Evolutionary conservation across 192 early-diverging fungal genomes (phyloP), one percentile per base, ranked within the genome.

Genomic region (Umbelopsis sp.): DNA sequence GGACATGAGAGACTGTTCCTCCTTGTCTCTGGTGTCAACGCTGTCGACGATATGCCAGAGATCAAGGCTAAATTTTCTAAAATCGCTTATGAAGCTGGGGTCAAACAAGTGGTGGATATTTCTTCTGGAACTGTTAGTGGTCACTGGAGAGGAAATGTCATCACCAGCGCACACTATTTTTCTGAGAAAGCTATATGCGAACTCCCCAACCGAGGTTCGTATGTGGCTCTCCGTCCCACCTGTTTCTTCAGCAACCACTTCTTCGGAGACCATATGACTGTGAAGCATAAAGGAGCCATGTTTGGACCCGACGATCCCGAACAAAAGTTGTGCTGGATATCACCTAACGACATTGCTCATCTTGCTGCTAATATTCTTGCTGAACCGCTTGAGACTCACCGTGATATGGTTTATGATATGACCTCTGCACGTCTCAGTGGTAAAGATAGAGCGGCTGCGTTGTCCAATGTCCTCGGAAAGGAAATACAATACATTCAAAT

Each of bases 1-100:
- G 67, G 72, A 10, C 72, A 74, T 49, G 68, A 53, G 0, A 67
- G 72, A 53, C 33, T 74, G 1, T 74, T 74, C 30, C 12, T 68
- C 2, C 27, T 74, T 0, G 18, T 55, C 12, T 20, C 68, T 15
- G 68, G 68, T 44, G 50, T 55, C 51, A 70, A 51, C 6, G 53
- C 47, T 61, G 6, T 69, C 20, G 35, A 13, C 0, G 18, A 25
- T 15, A 61, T 69, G 50, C 12, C 48, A 9, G 0, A 48, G 6
- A 47, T 68, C n/a, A 69, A 69, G 72, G 20, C 6, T 13, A 22
- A 10, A 0, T 48, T 64, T 46, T 52, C 68, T 2, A 23, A 53
- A 20, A 45, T 45, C 4, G 68, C 68, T 20, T 70, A 53, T 46
- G 68, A 27, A 16, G 49, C 68, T 16, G 68, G 68, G 23, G 51